Conservation (phyloP, 768 basidiomycete genomes). For the Lactarius indigo region DNA sequence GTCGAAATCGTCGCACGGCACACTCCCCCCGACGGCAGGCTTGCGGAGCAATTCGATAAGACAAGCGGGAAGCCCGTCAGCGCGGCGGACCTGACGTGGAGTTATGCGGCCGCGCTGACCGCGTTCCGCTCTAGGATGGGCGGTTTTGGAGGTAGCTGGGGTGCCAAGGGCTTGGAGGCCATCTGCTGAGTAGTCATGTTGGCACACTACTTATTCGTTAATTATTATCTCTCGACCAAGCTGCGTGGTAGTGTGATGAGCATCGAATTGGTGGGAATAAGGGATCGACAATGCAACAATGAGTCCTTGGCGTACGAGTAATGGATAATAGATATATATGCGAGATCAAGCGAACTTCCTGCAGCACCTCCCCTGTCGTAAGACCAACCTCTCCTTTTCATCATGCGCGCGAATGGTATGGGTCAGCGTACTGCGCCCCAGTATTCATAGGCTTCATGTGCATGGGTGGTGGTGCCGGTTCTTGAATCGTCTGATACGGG, state of each 20-base stretch:
- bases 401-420: slow-evolving; percentile 6
- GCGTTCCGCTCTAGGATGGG: slow-evolving; percentile 55
- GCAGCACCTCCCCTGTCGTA: neutral
- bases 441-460: slow-evolving; percentile 29
- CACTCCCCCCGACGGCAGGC: slow-evolving; percentile 55
- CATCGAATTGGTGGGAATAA: neutral
- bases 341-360: neutral
- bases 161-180: slow-evolving; percentile 50
- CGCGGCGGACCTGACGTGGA: slow-evolving; percentile 70
- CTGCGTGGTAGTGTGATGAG: neutral
- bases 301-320: neutral
- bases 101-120: slow-evolving; percentile 64
- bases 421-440: slow-evolving; percentile 7
- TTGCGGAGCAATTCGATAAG: slow-evolving; percentile 61
- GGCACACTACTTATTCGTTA: neutral
- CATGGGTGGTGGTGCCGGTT: slow-evolving; percentile 33
- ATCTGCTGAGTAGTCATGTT: neutral
- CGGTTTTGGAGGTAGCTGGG: slow-evolving; percentile 52
- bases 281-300: slow-evolving; percentile 2
- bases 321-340: slow-evolving; percentile 1
- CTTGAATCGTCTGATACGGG: slow-evolving; percentile 32
- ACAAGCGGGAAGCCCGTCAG: slow-evolving; percentile 49
- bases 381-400: neutral
- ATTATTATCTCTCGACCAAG: neutral
- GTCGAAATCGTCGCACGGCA: slow-evolving; percentile 51